Evolutionary conservation across 208 protist genomes (phyloP).

Genomic region (Leishmania mexicana): DNA sequence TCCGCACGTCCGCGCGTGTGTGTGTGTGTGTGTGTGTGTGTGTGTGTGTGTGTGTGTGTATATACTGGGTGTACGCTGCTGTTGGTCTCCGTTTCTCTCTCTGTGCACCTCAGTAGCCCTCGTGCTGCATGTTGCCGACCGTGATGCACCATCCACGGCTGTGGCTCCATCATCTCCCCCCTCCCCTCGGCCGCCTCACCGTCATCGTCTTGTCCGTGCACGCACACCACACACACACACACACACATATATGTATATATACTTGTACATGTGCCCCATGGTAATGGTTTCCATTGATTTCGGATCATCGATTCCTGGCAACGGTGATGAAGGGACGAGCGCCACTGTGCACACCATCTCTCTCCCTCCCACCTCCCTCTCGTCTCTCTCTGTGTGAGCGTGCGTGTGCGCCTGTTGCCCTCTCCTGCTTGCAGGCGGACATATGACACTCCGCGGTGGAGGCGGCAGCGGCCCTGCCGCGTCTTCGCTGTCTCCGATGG

Average conservation of each 20-base stretch:
- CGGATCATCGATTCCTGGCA: not conserved
- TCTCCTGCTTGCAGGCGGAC: not conserved
- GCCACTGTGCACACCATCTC: too few species aligned
- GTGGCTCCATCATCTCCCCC: not conserved
- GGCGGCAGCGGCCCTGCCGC: too few species aligned
- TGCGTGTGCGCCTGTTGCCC: not conserved
- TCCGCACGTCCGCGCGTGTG: not conserved
- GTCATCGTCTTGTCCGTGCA: not conserved
- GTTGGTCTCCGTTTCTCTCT: not conserved
- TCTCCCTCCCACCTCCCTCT: too few species aligned
- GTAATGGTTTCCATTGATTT: not conserved
- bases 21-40: not conserved
- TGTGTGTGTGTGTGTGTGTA: constrained; percentile 5
- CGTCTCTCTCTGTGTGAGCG: not conserved
- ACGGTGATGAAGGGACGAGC: too few species aligned
- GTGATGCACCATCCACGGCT: not conserved
- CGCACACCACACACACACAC: not conserved
- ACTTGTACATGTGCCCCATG: not conserved
- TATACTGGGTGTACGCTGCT: not conserved
- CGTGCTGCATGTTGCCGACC: not conserved
- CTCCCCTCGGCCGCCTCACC: not conserved
- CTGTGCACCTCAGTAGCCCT: not conserved
- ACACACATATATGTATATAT: not conserved
- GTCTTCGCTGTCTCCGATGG: not conserved
- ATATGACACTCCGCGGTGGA: not conserved